Conservation (phyloP, 495 filamentous ascomycete species). For the Symbiotaphrina buchneri region DNA sequence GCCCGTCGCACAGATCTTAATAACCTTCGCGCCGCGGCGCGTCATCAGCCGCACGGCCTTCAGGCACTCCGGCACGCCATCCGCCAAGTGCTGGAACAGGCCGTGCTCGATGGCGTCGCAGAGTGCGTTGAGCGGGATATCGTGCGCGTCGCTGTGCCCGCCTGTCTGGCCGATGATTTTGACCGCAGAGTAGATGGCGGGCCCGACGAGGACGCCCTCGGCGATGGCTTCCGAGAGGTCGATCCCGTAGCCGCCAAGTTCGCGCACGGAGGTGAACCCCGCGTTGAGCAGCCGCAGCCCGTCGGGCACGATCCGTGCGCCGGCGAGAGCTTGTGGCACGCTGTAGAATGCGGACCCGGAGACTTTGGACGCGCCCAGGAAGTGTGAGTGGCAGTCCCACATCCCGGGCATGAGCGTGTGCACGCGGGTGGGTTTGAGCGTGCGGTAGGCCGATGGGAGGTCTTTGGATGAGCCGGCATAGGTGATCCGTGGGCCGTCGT, state of each 20-base stretch:
- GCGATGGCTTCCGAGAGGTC: conserved; percentile 20
- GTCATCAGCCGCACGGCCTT: conserved; percentile 23
- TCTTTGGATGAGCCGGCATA: conserved; percentile 16
- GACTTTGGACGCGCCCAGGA: conserved; percentile 7
- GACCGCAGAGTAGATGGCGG: conserved; percentile 21
- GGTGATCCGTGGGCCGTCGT: conserved; percentile 17
- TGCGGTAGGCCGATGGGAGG: conserved; percentile 15
- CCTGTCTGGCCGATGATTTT: conserved; percentile 20
- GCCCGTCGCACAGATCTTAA: conserved; percentile 27
- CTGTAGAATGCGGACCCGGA: conserved; percentile 3
- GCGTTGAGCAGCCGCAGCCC: conserved; percentile 19
- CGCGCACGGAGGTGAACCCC: conserved; percentile 28
- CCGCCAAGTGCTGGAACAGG: conserved; percentile 13
- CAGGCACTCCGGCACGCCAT: conserved; percentile 24
- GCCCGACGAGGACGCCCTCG: conserved; percentile 22
- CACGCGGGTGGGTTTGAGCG: conserved; percentile 8
- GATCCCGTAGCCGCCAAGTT: conserved; percentile 21
- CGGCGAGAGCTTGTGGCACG: conserved; percentile 8
- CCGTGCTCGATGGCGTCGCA: conserved; percentile 12
- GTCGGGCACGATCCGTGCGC: conserved; percentile 16
- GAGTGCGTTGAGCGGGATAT: conserved; percentile 13
- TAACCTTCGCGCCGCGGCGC: conserved; percentile 22
- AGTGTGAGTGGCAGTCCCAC: conserved; percentile 29
- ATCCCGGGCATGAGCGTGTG: conserved; percentile 26
- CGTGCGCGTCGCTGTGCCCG: conserved; percentile 23